Evolutionary conservation across 805 yeast species (phyloP), one percentile per base, ranked within the genome.

Genomic region (Nakazawaea anatomiae): DNA sequence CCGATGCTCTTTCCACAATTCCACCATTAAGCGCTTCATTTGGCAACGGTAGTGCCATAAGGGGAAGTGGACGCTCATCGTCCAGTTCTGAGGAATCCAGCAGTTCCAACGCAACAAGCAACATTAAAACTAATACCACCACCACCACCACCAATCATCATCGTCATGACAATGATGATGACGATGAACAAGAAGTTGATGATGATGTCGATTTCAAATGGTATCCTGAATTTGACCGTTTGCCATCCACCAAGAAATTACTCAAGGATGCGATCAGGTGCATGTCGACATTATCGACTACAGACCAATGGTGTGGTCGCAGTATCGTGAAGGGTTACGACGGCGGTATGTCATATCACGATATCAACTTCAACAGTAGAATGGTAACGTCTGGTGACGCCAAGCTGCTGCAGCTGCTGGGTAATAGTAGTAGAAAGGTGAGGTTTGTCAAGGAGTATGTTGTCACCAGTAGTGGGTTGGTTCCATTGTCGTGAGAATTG

Each of bases 261-360:
- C 34, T 67, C 38, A 54, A 67, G 25, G 71, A 69, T 52, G 58
- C 68, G 5, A 55, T 69, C 5, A 49, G 71, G 12, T 69, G 73
- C 50, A 68, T 69, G 64, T 55, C 62, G 1, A 61, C 68, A 7
- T 51, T 69, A 47, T 30, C 59, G 1, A 58, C 65, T 6, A 63
- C 62, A 51, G 71, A 69, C 39, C 56, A 65, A 46, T 69, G 73
- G 73, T 55, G 66, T 1, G 69, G 69, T 14, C 55, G 57, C 4
- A 42, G 12, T 32, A 32, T 51, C 29, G 53, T 51, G 4, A 42
- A 43, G n/a, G 45, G 34, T 32, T 51, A 18, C n/a, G 50, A 51
- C 3, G 25, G 25, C 25, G 25, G 25, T 3, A 18, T 18, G 25
- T 18, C 25, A 18, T 18, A 18, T 18, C 25, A 18, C 25, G 25